phyloP scores from a whole-genome alignment of 2,329 filamentous ascomycete species.

The Verticillium dahliae region DNA sequence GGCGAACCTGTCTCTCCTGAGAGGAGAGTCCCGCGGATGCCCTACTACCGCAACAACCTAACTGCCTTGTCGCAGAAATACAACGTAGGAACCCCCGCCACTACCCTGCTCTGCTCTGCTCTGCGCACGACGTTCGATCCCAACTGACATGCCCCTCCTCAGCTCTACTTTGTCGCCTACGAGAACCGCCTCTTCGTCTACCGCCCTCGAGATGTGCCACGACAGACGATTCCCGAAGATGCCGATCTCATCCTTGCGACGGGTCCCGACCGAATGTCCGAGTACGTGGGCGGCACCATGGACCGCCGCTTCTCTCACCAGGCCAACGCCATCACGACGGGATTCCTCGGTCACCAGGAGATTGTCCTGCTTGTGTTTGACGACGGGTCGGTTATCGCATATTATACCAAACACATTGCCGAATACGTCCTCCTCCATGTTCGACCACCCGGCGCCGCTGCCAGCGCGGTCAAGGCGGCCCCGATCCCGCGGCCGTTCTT shows the following conservation, averaged over 20 bases:
- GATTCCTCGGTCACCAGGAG: conserved; percentile 63
- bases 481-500: conserved; percentile 48
- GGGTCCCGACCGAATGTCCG: conserved; percentile 30
- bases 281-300: conserved; percentile 43
- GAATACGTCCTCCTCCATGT: conserved; percentile 35
- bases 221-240: conserved; percentile 38
- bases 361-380: conserved; percentile 63
- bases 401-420: conserved; percentile 52
- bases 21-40: conserved; percentile 17
- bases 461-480: not conserved
- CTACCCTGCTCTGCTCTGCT: not conserved
- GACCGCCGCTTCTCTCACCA: conserved; percentile 47
- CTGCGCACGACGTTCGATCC: not conserved
- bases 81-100: conserved; percentile 34
- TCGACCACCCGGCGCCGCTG: not conserved
- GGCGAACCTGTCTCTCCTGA: conserved; percentile 2
- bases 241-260: conserved; percentile 46
- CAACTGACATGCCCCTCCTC: conserved; percentile 1
- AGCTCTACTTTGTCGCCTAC: conserved; percentile 58
- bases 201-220: conserved; percentile 36
- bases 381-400: conserved; percentile 69
- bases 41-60: conserved; percentile 45
- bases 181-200: conserved; percentile 51
- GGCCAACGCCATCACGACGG: conserved; percentile 63
- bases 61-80: conserved; percentile 51